Evolutionary conservation across 202 grass and related monocot species (phyloP), one percentile per base, ranked within the genome.

Genomic region (Setaria viridis): DNA sequence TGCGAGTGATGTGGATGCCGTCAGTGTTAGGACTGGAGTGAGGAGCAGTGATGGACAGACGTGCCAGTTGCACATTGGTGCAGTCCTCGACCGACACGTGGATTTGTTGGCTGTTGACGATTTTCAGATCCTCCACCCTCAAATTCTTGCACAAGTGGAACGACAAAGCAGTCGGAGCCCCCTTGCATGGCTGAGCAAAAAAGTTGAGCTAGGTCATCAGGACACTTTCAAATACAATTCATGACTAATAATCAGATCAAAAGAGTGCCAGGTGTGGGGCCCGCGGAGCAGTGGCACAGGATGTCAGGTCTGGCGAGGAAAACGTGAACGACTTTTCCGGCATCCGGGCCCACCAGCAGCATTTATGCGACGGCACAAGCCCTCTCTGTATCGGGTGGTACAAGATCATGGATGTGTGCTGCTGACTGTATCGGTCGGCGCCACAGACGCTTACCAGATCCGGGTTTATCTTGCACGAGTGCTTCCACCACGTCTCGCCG

Each of bases 11-110:
- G 73, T 98, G 95, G 75, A 95, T 85, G 59, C 91, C 93, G 62
- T 95, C 95, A 0, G 95, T 95, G 88, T 98, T 98, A 1, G 91
- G 95, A 49, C 95, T 98, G 0, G 58, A 80, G 11, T 76, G 81
- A 0, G 95, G 91, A 0, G 95, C 91, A 0, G 72, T 90, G 77
- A 98, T 90, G 1, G 83, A 85, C 14, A 98, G 50, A 0, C 67
- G 49, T 0, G 87, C n/a, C 7, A 88, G 6, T 0, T 56, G 34
- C 11, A 93, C 95, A 16, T 10, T 48, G 9, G 2, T 63, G 79
- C 92, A 86, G 6, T 87, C 87, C 57, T 98, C 93, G 0, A 98
- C 70, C 0, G 89, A 91, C n/a, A 95, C 45, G 76, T 97, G 92
- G 20, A 97, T 97, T 8, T 97, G 92, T 20, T 92, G 94, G 80